These are phyloP conservation scores for Extremus antarcticus DNA, from an alignment of 495 filamentous ascomycete species.

Conservation along the genomic window DNA sequence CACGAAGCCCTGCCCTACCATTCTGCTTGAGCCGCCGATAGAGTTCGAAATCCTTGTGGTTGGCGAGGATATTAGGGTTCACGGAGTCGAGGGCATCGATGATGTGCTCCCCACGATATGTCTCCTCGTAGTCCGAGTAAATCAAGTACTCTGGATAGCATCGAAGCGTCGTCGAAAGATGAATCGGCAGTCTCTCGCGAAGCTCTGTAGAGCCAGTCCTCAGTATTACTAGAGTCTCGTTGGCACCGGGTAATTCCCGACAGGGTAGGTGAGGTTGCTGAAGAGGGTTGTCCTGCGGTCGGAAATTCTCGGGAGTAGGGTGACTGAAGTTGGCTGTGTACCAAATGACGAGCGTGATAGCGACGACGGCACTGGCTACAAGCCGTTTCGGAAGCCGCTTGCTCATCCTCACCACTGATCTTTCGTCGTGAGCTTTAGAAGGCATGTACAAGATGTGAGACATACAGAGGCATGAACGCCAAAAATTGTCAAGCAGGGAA, in stretches of 20 bases:
- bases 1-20: not conserved
- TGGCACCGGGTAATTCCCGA: constrained; percentile 11
- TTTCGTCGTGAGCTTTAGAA: no score
- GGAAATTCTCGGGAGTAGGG: not conserved
- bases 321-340: not conserved
- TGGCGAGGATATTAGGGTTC: constrained; percentile 25
- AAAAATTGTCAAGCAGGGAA: no score
- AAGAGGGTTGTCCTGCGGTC: not conserved
- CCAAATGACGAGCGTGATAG: not conserved
- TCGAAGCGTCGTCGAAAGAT: constrained; percentile 40
- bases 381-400: not conserved
- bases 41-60: constrained; percentile 39
- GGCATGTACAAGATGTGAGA: no score
- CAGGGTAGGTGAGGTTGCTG: constrained; percentile 3
- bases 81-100: constrained; percentile 41
- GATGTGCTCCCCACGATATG: constrained; percentile 36
- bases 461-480: no score
- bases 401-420: not conserved
- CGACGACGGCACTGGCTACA: not conserved
- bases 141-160: constrained; percentile 45
- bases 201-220: constrained; percentile 27
- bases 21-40: constrained; percentile 36
- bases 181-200: constrained; percentile 24
- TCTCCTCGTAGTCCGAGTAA: constrained; percentile 44
- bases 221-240: constrained; percentile 24